Percentiles rank a stretch among this genome's conserved stretches.
phyloP scores from a whole-genome alignment of 805 yeast species.

The Nakazawaea sp. region DNA sequence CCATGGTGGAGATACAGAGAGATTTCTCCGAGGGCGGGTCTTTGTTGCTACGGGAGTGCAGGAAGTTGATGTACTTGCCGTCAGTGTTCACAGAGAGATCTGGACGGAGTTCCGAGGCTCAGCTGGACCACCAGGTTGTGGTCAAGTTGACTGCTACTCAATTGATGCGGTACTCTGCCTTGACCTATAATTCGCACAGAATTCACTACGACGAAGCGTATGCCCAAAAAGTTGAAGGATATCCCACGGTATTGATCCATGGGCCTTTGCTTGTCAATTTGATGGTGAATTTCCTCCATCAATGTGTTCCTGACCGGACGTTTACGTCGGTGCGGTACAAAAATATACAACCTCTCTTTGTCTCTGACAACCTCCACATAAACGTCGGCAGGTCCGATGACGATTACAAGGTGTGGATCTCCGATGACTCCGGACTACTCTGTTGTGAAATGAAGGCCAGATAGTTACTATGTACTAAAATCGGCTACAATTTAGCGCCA shows the following conservation, averaged over 20 bases:
- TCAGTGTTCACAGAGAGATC: constrained; percentile 17
- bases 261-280: constrained; percentile 75
- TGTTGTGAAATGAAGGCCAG: constrained; percentile 1
- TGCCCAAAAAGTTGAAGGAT: constrained; percentile 45
- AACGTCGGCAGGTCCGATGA: too few relatives aligned
- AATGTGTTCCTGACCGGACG: constrained; percentile 13
- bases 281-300: constrained; percentile 43
- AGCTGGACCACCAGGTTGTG: constrained; percentile 19
- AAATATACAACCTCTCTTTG: constrained; percentile 43
- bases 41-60: constrained; percentile 36
- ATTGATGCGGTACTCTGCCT: constrained; percentile 59
- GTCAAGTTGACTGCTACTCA: constrained; percentile 34
- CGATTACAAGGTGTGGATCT: constrained; percentile 9
- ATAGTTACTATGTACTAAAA: not conserved
- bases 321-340: constrained; percentile 34
- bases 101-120: not conserved
- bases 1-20: constrained; percentile 52
- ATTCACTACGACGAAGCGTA: constrained; percentile 69
- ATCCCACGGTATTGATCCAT: constrained; percentile 60
- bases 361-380: constrained; percentile 27
- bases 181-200: constrained; percentile 78
- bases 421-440: not conserved
- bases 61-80: constrained; percentile 60
- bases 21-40: constrained; percentile 25
- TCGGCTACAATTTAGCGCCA: not conserved